Base-by-base conservation (phyloP, 2,329 filamentous ascomycete species). In the Xylariaceae sp. region DNA sequence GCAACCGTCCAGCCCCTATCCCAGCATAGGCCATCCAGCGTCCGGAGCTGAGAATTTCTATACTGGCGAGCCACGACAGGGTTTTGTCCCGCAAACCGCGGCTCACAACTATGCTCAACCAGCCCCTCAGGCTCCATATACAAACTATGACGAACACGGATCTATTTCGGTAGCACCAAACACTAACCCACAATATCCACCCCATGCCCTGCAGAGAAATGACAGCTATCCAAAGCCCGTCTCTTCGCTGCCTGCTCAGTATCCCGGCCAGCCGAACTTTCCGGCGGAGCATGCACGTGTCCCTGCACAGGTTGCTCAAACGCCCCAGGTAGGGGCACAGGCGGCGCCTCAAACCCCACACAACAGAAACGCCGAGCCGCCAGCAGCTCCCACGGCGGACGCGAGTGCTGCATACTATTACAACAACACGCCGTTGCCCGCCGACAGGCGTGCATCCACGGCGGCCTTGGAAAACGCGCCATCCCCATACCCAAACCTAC, bases 11-110 rank as follows among this genome's bases (percentile, higher is more conserved):
- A 75, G 71, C 36, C 73, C 85, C 11, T 95, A 95, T 58, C 83
- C 88, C 8, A 76, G 78, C 3, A 73, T 94, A 39, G 70, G 79
- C 16, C 63, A 76, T 31, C 63, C 66, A 45, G 61, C 67, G 17
- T 70, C 71, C 9, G 74, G 73, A 1, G 79, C 81, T 8, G 89
- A 96, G 58, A 90, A 72, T 61, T 96, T 85, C 60, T 96, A 96
- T 60, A 85, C 79, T 11, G 78, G 78, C 24, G 83, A 81, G 50
- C 67, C 75, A 29, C 68, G 59, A 29, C 56, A 60, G 11, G 66
- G 67, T 26, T 72, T 73, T 62, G 34, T 60, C 62, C 48, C 68
- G 61, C 65, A 70, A 7, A 56, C 69, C 4, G 74, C 67, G 31
- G 68, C 70, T 9, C 74, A 74, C 36, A 67, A 70, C 26, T 81